A percentile compares a stretch with the other conserved stretches of the same genome.
Conservation (phyloP, 805 yeast genomes). For the Scheffersomyces lignosus region DNA sequence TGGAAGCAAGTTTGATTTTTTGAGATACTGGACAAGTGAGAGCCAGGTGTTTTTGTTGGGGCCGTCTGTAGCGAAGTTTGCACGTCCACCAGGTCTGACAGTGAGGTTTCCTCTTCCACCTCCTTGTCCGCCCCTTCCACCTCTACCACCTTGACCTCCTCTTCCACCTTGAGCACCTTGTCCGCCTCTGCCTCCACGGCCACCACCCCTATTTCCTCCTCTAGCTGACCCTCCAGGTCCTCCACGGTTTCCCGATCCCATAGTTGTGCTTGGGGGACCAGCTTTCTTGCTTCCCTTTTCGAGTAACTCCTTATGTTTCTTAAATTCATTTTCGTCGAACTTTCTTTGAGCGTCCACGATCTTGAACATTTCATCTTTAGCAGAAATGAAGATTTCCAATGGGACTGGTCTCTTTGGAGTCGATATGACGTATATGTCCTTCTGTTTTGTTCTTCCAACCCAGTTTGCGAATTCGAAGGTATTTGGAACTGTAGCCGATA, state of each 20-base stretch:
- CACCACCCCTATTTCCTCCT: slow-evolving; percentile 39
- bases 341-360: slow-evolving; percentile 72
- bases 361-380: slow-evolving; percentile 69
- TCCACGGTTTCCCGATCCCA: slow-evolving; percentile 42
- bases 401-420: slow-evolving; percentile 98
- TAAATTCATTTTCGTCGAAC: slow-evolving; percentile 66
- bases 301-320: slow-evolving; percentile 54
- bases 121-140: slow-evolving; percentile 24
- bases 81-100: slow-evolving; percentile 14
- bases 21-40: slow-evolving; percentile 67
- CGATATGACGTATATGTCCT: slow-evolving; percentile 93
- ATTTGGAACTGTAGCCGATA: slow-evolving; percentile 98
- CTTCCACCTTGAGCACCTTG: slow-evolving; percentile 13
- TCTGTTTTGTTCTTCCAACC: slow-evolving; percentile 97
- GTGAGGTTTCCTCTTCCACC: slow-evolving; percentile 40
- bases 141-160: slow-evolving; percentile 11
- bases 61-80: slow-evolving; percentile 52
- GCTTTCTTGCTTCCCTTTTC: slow-evolving; percentile 37
- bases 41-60: slow-evolving; percentile 83
- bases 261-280: slow-evolving; percentile 35
- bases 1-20: slow-evolving; percentile 72
- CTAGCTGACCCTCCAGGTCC: slow-evolving; percentile 46
- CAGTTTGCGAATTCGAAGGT: slow-evolving; percentile 97
- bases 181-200: slow-evolving; percentile 21
- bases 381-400: slow-evolving; percentile 81